phyloP scores from a whole-genome alignment of 208 protist species.

The Vickermania spadyakhi region DNA sequence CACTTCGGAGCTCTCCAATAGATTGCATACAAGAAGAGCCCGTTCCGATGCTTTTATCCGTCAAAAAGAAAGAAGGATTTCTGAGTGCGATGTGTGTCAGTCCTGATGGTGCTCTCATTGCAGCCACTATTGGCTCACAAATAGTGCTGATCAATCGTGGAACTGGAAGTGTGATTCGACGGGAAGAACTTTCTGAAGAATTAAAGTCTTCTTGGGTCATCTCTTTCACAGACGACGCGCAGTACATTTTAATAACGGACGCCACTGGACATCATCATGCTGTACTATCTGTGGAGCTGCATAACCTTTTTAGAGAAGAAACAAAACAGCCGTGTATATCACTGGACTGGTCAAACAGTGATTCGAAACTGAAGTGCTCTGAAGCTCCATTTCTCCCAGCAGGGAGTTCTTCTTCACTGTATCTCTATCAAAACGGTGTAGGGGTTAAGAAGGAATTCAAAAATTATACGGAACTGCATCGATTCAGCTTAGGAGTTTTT shows the following conservation, averaged over 20 bases:
- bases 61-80: slow-evolving; percentile 25
- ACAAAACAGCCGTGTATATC: not conserved
- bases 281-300: not conserved
- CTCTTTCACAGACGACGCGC: not conserved
- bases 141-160: not conserved
- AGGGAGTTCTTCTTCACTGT: not conserved
- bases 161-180: not conserved
- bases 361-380: not conserved
- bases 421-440: not conserved
- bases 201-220: not conserved
- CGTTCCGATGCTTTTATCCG: slow-evolving; percentile 29
- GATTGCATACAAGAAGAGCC: slow-evolving; percentile 53
- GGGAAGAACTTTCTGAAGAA: not conserved
- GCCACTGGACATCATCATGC: not conserved
- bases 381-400: not conserved
- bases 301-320: not conserved
- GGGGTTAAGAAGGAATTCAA: not conserved
- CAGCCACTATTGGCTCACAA: not conserved
- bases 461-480: not conserved
- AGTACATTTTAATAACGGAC: not conserved
- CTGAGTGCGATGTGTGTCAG: not conserved
- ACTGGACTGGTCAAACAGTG: not conserved
- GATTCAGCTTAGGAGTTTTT: not conserved
- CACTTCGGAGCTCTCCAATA: slow-evolving; percentile 44
- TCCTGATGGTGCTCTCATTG: not conserved